Evolutionary conservation across 1,284 basidiomycete genomes (phyloP).

Genomic region (Coriolopsis trogii): DNA sequence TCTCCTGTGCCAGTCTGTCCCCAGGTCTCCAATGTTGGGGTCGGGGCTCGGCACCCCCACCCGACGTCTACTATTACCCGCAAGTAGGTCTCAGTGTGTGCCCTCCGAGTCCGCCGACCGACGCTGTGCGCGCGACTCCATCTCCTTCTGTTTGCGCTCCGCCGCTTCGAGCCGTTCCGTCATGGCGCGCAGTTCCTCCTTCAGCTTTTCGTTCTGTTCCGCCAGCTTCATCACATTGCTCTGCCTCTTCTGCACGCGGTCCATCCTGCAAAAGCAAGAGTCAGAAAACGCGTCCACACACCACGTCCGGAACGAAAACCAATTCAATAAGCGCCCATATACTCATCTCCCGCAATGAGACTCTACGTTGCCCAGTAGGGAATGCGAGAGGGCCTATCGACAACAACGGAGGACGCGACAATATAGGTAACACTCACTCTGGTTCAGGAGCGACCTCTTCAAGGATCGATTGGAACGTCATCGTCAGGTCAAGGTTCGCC

Average conservation of each 20-base stretch:
- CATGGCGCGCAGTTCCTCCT: conserved; percentile 74
- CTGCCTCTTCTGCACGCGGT: conserved; percentile 71
- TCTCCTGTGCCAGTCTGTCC: neutral
- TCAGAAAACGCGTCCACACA: conserved; percentile 2
- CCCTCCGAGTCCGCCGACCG: conserved; percentile 18
- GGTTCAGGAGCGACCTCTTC: conserved; percentile 31
- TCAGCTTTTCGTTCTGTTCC: conserved; percentile 77
- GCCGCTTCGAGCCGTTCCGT: conserved; percentile 72
- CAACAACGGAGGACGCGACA: neutral
- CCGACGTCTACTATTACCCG: neutral
- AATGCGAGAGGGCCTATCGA: neutral
- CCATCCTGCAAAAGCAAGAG: conserved; percentile 41
- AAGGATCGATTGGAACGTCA: conserved; percentile 54
- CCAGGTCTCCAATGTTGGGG: too few relatives aligned
- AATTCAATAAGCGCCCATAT: conserved; percentile 6
- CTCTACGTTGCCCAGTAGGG: too few relatives aligned
- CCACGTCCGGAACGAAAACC: neutral
- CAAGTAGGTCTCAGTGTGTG: conserved; percentile 6
- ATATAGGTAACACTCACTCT: conserved; percentile 24
- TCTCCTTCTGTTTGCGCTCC: conserved; percentile 62
- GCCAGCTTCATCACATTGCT: conserved; percentile 75
- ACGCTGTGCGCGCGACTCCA: conserved; percentile 35
- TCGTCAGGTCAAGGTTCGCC: conserved; percentile 50
- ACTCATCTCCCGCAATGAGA: neutral
- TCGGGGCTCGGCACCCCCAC: neutral